phyloP scores from a whole-genome alignment of 345 rosid genomes.

The Sisymbrium irio region DNA sequence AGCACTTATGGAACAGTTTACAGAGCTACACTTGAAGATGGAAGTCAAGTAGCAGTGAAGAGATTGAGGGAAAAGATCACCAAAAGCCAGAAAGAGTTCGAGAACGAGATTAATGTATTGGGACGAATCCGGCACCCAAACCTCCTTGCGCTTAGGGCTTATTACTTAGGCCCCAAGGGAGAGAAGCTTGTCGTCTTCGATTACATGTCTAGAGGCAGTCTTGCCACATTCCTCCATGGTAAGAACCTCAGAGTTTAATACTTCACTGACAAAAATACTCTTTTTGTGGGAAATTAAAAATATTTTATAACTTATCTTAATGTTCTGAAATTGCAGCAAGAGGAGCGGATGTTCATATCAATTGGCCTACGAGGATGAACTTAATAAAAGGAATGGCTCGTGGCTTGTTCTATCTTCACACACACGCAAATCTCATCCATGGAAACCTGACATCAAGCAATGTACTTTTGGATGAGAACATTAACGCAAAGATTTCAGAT shows the following conservation, averaged over 20 bases:
- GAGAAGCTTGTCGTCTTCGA: conserved; percentile 96
- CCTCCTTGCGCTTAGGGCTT: conserved; percentile 81
- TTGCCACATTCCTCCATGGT: conserved; percentile 89
- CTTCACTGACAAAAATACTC: neutral
- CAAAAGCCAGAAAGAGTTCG: conserved; percentile 78
- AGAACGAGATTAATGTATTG: conserved; percentile 58
- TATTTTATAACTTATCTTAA: neutral
- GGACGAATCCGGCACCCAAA: conserved; percentile 84
- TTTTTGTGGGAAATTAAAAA: no score
- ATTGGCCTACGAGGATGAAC: conserved; percentile 79
- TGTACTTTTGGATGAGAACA: conserved; percentile 57
- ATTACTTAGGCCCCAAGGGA: conserved; percentile 91
- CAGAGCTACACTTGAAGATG: conserved; percentile 93
- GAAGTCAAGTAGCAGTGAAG: conserved; percentile 88
- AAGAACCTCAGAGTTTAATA: neutral
- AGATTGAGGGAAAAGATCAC: conserved; percentile 87
- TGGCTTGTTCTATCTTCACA: conserved; percentile 71
- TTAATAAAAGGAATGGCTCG: conserved; percentile 63
- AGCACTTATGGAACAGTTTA: conserved; percentile 91
- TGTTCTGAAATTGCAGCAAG: conserved; percentile 53
- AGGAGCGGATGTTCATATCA: conserved; percentile 62
- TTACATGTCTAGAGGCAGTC: conserved; percentile 88
- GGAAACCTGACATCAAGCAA: conserved; percentile 88
- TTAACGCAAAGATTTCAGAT: conserved; percentile 62
- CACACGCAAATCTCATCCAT: conserved; percentile 65